Evolutionary conservation across 164 flowering plant genomes (phyloP).

Genomic region (Umbellularia californica): DNA sequence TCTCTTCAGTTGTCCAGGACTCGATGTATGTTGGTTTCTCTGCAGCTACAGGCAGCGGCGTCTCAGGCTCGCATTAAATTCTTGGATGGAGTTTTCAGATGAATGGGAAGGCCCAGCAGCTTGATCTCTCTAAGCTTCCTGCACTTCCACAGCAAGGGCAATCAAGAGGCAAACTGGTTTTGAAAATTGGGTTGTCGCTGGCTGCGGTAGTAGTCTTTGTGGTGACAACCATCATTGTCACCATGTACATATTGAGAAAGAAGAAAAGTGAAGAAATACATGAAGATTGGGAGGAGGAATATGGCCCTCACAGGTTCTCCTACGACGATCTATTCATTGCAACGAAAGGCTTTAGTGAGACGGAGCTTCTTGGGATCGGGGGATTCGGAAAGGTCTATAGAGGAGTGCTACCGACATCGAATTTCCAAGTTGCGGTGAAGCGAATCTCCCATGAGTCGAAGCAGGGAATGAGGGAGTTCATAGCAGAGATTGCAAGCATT

Average conservation of each 20-base stretch:
- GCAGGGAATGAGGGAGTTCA: slow-evolving; percentile 59
- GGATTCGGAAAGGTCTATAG: slow-evolving; percentile 74
- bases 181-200: slow-evolving; percentile 4
- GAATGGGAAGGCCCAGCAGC: slow-evolving; percentile 8
- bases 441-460: slow-evolving; percentile 56
- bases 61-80: slow-evolving; percentile 8
- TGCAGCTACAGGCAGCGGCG: background rate
- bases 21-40: slow-evolving; percentile 16
- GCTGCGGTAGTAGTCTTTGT: background rate
- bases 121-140: slow-evolving; percentile 13
- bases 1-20: slow-evolving; percentile 2
- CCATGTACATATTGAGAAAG: slow-evolving; percentile 13
- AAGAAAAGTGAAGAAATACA: slow-evolving; percentile 44
- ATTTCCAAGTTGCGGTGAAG: slow-evolving; percentile 64
- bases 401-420: slow-evolving; percentile 43
- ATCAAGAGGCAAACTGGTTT: background rate
- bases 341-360: slow-evolving; percentile 57
- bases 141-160: background rate
- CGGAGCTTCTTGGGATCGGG: slow-evolving; percentile 58
- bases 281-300: slow-evolving; percentile 66
- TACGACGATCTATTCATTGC: slow-evolving; percentile 63
- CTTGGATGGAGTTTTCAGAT: slow-evolving; percentile 17
- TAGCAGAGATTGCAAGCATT: slow-evolving; percentile 58
- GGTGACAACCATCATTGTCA: slow-evolving; percentile 18
- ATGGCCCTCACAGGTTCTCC: slow-evolving; percentile 61